Conservation (phyloP, 371 early-diverging fungal species). For the Sporodiniella umbellata region DNA sequence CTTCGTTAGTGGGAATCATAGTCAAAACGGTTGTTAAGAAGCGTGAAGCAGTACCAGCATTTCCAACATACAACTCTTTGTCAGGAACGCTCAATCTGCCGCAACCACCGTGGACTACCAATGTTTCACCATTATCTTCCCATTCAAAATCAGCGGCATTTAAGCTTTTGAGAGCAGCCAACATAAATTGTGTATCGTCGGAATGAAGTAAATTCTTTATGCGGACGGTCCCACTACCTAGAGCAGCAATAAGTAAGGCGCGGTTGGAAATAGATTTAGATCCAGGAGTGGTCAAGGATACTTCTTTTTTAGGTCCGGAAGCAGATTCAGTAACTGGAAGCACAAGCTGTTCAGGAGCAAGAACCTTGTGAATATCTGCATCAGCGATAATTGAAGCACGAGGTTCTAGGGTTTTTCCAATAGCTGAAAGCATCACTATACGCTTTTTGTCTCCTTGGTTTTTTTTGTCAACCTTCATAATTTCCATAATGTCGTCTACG, state of each 20-base stretch:
- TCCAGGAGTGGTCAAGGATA: slow-evolving; percentile 82
- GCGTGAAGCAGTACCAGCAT: slow-evolving; percentile 97
- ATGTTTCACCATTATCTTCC: slow-evolving; percentile 90
- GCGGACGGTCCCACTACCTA: slow-evolving; percentile 83
- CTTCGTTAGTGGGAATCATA: slow-evolving; percentile 57
- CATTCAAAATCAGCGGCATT: slow-evolving; percentile 85
- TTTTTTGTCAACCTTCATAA: slow-evolving; percentile 96
- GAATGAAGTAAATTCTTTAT: slow-evolving; percentile 89
- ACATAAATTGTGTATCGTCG: slow-evolving; percentile 97
- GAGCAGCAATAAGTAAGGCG: slow-evolving; percentile 88
- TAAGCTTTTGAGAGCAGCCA: slow-evolving; percentile 84
- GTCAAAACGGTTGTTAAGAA: slow-evolving; percentile 91
- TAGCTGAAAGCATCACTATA: slow-evolving; percentile 82
- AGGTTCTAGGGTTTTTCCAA: slow-evolving; percentile 85
- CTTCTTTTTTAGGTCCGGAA: slow-evolving; percentile 34
- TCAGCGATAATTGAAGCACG: slow-evolving; percentile 83
- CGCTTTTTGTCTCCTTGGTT: slow-evolving; percentile 90
- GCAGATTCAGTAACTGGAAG: slow-evolving; percentile 55
- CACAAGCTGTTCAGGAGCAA: slow-evolving; percentile 80
- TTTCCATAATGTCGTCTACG: slow-evolving; percentile 81
- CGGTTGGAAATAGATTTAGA: slow-evolving; percentile 98
- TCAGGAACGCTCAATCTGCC: slow-evolving; percentile 76
- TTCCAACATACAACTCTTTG: slow-evolving; percentile 89
- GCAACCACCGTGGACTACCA: slow-evolving; percentile 81
- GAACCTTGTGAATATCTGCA: slow-evolving; percentile 75